Evolutionary conservation across 805 yeast species (phyloP).

Genomic region (Barnettozyma californica): DNA sequence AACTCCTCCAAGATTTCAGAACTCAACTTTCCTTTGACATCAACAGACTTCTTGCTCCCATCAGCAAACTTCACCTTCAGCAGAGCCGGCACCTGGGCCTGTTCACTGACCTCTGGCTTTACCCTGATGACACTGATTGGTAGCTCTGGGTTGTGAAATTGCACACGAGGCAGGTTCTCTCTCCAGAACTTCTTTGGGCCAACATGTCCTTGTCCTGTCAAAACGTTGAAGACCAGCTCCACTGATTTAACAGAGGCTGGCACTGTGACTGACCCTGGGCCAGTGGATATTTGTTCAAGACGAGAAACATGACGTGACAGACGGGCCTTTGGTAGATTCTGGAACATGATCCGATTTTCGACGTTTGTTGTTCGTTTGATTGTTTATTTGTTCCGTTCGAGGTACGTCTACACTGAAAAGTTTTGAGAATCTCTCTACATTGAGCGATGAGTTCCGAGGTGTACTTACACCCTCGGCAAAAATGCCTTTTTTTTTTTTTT

Average conservation of each 20-base stretch:
- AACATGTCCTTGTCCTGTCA: slow-evolving; percentile 47
- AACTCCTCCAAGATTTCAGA: slow-evolving; percentile 54
- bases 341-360: slow-evolving; percentile 12
- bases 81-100: slow-evolving; percentile 38
- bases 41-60: slow-evolving; percentile 38
- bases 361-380: not conserved
- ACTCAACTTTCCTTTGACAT: slow-evolving; percentile 47
- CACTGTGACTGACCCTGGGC: slow-evolving; percentile 34
- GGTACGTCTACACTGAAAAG: not conserved
- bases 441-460: not conserved
- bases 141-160: slow-evolving; percentile 75
- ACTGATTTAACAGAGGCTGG: slow-evolving; percentile 35
- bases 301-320: slow-evolving; percentile 44
- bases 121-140: slow-evolving; percentile 58
- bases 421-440: not conserved
- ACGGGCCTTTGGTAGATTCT: slow-evolving; percentile 34
- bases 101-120: slow-evolving; percentile 35
- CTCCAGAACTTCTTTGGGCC: slow-evolving; percentile 73
- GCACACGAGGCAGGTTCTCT: slow-evolving; percentile 64
- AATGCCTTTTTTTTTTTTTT: no score
- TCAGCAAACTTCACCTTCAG: slow-evolving; percentile 35
- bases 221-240: slow-evolving; percentile 48
- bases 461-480: not conserved
- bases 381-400: no score
- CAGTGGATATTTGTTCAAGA: slow-evolving; percentile 47